Percentiles rank a stretch among this genome's conserved stretches.
These are phyloP conservation scores for Lenzites betulinus DNA, from an alignment of 768 basidiomycete genomes.

Conservation along the genomic window DNA sequence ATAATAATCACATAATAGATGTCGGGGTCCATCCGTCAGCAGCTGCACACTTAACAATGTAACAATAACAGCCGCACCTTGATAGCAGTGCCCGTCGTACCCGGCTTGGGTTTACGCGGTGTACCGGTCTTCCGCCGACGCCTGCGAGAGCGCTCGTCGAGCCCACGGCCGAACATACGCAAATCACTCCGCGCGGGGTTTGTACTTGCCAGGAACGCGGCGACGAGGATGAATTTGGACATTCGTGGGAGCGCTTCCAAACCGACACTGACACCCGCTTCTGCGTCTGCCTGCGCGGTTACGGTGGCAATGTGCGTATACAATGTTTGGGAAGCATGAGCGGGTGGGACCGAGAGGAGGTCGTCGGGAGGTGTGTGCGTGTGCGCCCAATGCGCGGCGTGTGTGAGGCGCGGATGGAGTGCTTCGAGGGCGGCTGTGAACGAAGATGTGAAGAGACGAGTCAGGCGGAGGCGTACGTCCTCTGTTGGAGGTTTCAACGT, in stretches of 20 bases:
- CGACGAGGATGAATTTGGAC: conserved; percentile 75
- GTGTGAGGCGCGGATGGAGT: conserved; percentile 68
- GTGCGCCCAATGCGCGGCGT: conserved; percentile 63
- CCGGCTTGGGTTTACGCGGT: conserved; percentile 27
- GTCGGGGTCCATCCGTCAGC: too few species aligned
- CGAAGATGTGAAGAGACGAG: conserved; percentile 61
- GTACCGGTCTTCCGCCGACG: conserved; percentile 43
- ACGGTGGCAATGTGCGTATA: conserved; percentile 8
- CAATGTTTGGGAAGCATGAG: conserved; percentile 27
- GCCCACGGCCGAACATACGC: conserved; percentile 77
- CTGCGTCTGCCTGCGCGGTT: background rate
- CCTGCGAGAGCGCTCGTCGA: conserved; percentile 64
- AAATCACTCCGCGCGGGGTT: conserved; percentile 83
- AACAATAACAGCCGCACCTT: conserved; percentile 26
- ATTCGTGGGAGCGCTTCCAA: conserved; percentile 56
- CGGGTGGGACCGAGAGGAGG: conserved; percentile 35
- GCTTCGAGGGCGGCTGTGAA: conserved; percentile 63
- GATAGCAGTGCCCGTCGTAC: conserved; percentile 23
- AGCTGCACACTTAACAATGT: too few species aligned
- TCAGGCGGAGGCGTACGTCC: conserved; percentile 67
- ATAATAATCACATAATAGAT: too few species aligned
- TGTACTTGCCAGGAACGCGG: conserved; percentile 79
- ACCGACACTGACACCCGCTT: background rate
- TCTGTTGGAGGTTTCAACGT: conserved; percentile 46
- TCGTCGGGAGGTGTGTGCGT: conserved; percentile 49